A percentile compares a stretch with the other conserved stretches of the same genome.
Conservation (phyloP, 2,329 filamentous ascomycete species). For the Aspergillus spinulosporus region DNA sequence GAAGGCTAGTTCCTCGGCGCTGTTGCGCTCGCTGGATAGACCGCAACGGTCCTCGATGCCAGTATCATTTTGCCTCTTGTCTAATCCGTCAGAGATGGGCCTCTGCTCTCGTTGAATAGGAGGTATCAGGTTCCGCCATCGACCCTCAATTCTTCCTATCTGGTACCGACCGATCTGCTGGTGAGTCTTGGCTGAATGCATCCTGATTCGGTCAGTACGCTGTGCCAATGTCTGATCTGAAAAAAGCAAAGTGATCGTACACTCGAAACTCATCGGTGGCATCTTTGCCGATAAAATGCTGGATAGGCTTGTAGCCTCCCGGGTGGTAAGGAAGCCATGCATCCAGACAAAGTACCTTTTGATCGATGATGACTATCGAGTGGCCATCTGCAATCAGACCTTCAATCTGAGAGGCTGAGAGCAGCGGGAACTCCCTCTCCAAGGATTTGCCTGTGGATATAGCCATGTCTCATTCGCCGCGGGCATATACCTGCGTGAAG, state of each 20-base stretch:
- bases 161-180: slow-evolving; percentile 74
- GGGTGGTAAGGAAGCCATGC: slow-evolving; percentile 86
- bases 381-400: slow-evolving; percentile 76
- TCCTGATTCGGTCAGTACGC: slow-evolving; percentile 46
- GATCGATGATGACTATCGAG: slow-evolving; percentile 75
- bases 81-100: not conserved
- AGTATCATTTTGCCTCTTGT: not conserved
- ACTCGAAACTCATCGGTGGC: slow-evolving; percentile 78
- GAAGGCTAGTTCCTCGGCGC: slow-evolving; percentile 21
- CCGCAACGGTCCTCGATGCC: not conserved
- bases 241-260: too few species aligned
- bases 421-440: not conserved
- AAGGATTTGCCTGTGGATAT: too few species aligned
- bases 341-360: slow-evolving; percentile 79
- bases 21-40: not conserved
- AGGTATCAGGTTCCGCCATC: slow-evolving; percentile 81
- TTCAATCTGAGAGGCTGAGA: slow-evolving; percentile 58
- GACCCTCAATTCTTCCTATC: slow-evolving; percentile 75
- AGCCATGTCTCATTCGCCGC: too few species aligned
- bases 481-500: too few species aligned
- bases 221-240: too few species aligned
- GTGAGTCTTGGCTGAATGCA: slow-evolving; percentile 78
- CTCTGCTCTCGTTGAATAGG: slow-evolving; percentile 77
- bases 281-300: slow-evolving; percentile 88
- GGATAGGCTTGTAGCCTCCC: slow-evolving; percentile 82